Evolutionary conservation across 2,329 filamentous ascomycete genomes (phyloP).

Genomic region (Aspergillus sp.): DNA sequence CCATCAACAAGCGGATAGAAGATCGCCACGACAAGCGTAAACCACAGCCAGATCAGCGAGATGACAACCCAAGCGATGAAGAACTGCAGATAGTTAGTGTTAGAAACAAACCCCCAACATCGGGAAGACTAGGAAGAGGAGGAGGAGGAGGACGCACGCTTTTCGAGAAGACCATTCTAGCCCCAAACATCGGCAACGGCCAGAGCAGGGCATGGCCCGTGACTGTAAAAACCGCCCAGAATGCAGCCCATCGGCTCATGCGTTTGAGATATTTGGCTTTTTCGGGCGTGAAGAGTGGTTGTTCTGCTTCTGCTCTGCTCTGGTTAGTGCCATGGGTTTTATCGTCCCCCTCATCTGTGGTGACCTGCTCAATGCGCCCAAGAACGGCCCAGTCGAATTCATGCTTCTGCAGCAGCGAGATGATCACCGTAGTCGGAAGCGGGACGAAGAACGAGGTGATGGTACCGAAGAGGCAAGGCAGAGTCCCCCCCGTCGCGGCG

Average conservation of each 20-base stretch:
- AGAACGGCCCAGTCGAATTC: neutral
- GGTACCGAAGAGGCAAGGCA: too few species aligned
- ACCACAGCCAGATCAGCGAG: slow-evolving; percentile 4
- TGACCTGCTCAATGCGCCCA: neutral
- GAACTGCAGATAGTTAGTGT: neutral
- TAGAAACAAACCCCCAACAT: too few species aligned
- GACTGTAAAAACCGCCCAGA: neutral
- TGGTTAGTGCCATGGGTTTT: neutral
- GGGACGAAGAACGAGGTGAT: neutral
- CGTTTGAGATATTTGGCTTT: neutral
- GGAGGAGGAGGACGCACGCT: neutral
- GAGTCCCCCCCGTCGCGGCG: too few species aligned
- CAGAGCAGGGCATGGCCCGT: neutral
- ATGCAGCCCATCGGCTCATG: slow-evolving; percentile 5
- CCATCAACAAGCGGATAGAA: neutral
- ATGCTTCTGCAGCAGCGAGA: neutral
- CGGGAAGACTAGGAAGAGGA: too few species aligned
- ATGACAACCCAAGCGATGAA: slow-evolving; percentile 2
- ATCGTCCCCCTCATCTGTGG: neutral
- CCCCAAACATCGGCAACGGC: neutral
- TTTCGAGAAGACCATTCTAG: neutral
- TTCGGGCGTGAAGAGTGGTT: neutral
- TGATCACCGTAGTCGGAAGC: neutral
- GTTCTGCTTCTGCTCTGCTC: neutral
- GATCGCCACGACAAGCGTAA: slow-evolving; percentile 4